A percentile compares a stretch with the other conserved stretches of the same genome.
Evolutionary conservation across 2,329 filamentous ascomycete species (phyloP).

Genomic region (Colletotrichum karsti): DNA sequence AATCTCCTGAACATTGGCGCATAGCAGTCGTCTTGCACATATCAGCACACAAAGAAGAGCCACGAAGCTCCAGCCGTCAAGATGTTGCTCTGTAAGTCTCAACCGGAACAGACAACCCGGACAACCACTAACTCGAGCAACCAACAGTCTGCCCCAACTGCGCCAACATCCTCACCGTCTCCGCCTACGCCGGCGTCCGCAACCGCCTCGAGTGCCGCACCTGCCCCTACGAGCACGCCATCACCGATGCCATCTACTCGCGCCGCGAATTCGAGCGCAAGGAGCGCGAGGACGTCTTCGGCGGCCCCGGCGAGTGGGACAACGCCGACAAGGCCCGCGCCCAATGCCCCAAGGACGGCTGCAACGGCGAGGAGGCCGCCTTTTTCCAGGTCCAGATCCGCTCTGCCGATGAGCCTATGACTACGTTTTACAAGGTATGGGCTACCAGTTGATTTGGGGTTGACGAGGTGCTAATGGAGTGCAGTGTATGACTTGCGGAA

Average conservation of each 20-base stretch:
- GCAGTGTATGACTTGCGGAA: slow-evolving; percentile 73
- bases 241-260: slow-evolving; percentile 80
- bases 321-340: slow-evolving; percentile 87
- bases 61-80: slow-evolving; percentile 32
- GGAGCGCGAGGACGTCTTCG: slow-evolving; percentile 89
- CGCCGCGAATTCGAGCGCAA: slow-evolving; percentile 88
- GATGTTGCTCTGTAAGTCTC: slow-evolving; percentile 72
- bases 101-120: not conserved
- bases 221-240: slow-evolving; percentile 90
- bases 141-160: slow-evolving; percentile 80
- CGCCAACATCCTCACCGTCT: slow-evolving; percentile 84
- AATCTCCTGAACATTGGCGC: not conserved
- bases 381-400: slow-evolving; percentile 98
- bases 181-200: slow-evolving; percentile 60
- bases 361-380: slow-evolving; percentile 85
- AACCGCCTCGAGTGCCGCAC: slow-evolving; percentile 96
- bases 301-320: slow-evolving; percentile 87
- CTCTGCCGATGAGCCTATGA: slow-evolving; percentile 98
- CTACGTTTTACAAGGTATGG: slow-evolving; percentile 86
- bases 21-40: not conserved
- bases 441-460: not conserved
- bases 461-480: not conserved
- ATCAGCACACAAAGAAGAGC: not conserved
- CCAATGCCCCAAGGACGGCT: slow-evolving; percentile 84
- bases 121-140: slow-evolving; percentile 19